Evolutionary conservation across 2,329 filamentous ascomycete species (phyloP), one percentile per base, ranked within the genome.

Genomic region (Phialocephala subalpina): DNA sequence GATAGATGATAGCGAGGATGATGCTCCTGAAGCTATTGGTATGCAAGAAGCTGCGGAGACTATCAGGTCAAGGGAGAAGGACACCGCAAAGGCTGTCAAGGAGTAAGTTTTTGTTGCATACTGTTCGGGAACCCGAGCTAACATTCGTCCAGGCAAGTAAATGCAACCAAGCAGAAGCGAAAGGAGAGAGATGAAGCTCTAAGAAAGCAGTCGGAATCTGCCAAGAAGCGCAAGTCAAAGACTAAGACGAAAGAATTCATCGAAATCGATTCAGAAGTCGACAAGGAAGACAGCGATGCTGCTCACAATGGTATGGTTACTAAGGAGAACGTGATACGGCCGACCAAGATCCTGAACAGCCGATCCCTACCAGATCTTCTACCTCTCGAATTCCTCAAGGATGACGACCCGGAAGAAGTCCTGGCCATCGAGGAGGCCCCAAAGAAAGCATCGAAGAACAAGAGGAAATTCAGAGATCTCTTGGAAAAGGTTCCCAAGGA

Each of bases 21-120:
- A 76, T 64, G 74, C 74, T 12, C 75, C 75, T 47, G 74, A 77
- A 60, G 73, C 70, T 25, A 69, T 76, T 47, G 71, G 67, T 16
- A 68, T 64, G 9, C 62, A 74, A 57, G 69, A 72, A 33, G 74
- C 75, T 35, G 64, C 65, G 16, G 56, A 73, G 27, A 63, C 58
- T 27, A 64, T 68, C 22, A 70, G 68, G 40, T 61, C 35, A 25
- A 72, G 69, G 53, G 66, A 69, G 49, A 67, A 63, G 12, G 70
- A 73, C n/a, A 69, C 72, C n/a, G 67, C 69, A n/a, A 74, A 69
- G 42, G 74, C 71, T 22, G 63, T 73, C 11, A 72, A 75, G 64
- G 67, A 69, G 75, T 76, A 67, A 61, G 67, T 68, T 66, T 66
- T 69, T 18, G 11, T 25, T 35, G n/a, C 12, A 7, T 56, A 11